These are phyloP conservation scores for Triticum turgidum DNA, from an alignment of 176 grass and related monocot genomes.

Conservation along the genomic window DNA sequence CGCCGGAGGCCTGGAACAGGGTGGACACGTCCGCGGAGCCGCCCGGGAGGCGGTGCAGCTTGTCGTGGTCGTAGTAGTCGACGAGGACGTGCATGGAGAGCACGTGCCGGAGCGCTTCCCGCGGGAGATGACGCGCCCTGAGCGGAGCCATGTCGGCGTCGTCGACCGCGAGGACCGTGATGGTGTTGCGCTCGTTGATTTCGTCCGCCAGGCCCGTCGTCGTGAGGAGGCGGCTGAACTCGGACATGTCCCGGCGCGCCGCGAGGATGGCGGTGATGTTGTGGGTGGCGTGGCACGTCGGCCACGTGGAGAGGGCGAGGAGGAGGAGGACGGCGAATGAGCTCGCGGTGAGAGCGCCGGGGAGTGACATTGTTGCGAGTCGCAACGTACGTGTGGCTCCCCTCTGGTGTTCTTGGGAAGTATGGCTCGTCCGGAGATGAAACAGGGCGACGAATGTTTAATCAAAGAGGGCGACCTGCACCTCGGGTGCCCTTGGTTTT, in stretches of 20 bases:
- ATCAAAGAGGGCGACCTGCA: background rate
- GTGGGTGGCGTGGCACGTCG: slow-evolving; percentile 21
- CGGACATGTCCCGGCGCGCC: slow-evolving; percentile 45
- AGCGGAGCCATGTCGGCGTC: slow-evolving; percentile 45
- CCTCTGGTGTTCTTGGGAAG: background rate
- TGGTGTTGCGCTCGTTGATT: slow-evolving; percentile 61
- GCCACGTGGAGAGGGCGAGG: background rate
- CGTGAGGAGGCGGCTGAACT: slow-evolving; percentile 59
- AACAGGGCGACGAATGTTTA: slow-evolving; percentile 15
- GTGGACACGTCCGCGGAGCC: slow-evolving; percentile 43
- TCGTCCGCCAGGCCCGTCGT: slow-evolving; percentile 51
- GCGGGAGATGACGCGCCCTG: slow-evolving; percentile 26
- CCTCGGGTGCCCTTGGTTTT: slow-evolving; percentile 19
- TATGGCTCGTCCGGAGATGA: background rate
- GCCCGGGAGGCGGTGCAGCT: slow-evolving; percentile 56
- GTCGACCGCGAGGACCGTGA: slow-evolving; percentile 64
- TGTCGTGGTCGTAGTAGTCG: slow-evolving; percentile 69
- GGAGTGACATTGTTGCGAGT: slow-evolving; percentile 11
- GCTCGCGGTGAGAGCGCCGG: background rate
- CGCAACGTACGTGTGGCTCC: background rate
- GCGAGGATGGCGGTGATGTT: slow-evolving; percentile 81
- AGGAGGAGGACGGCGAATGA: background rate
- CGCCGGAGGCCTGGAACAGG: slow-evolving; percentile 60
- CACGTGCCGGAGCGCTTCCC: slow-evolving; percentile 47
- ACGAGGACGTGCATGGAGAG: slow-evolving; percentile 67